phyloP scores from a whole-genome alignment of 805 yeast genomes.

The Barnettozyma siamensis region DNA sequence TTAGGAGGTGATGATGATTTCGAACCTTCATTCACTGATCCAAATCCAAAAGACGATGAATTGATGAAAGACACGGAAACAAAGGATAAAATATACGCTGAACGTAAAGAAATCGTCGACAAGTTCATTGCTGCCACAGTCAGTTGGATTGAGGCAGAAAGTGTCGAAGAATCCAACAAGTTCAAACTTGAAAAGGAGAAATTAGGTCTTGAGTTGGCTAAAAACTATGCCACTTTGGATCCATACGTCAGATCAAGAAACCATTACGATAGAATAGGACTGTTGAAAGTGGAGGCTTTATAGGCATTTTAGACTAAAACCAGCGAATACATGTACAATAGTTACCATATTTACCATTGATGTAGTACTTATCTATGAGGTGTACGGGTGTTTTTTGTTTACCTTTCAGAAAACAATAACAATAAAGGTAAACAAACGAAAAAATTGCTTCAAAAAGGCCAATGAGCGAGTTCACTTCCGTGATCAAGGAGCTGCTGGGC shows the following conservation, averaged over 20 bases:
- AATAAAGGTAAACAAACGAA: too few species aligned
- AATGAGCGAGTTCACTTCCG: too few species aligned
- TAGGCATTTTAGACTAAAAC: neutral
- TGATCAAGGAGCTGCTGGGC: too few species aligned
- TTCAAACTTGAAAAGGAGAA: slow-evolving; percentile 49
- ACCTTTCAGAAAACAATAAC: too few species aligned
- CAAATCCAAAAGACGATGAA: slow-evolving; percentile 54
- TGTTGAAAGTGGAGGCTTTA: slow-evolving; percentile 10
- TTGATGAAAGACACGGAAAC: slow-evolving; percentile 39
- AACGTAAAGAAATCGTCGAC: slow-evolving; percentile 50
- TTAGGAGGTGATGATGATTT: slow-evolving; percentile 69
- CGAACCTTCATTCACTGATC: slow-evolving; percentile 54
- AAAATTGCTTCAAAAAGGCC: too few species aligned
- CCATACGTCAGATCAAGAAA: slow-evolving; percentile 79
- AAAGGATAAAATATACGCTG: slow-evolving; percentile 38
- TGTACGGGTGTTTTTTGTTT: too few species aligned
- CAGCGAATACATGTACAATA: too few species aligned
- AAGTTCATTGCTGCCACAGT: slow-evolving; percentile 60
- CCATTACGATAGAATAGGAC: slow-evolving; percentile 71
- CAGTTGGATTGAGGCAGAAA: slow-evolving; percentile 69
- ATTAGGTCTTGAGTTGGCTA: slow-evolving; percentile 46
- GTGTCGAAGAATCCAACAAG: slow-evolving; percentile 41
- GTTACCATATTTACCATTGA: too few species aligned
- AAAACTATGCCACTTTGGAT: slow-evolving; percentile 66
- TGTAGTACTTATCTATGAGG: too few species aligned